Evolutionary conservation across 83 land plant species (phyloP).

Genomic region (Picea abies): DNA sequence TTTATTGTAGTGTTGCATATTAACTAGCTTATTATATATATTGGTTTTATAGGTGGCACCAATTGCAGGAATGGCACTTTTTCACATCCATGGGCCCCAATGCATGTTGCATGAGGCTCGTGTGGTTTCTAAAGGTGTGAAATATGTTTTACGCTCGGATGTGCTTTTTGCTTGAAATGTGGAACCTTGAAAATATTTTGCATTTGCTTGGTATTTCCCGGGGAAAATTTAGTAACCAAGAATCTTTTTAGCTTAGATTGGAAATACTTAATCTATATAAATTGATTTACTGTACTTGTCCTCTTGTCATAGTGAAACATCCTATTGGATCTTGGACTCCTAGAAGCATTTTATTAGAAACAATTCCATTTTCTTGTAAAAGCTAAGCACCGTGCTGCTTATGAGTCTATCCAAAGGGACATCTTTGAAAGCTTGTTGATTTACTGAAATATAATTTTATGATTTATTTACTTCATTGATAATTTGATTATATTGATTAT

Average conservation of each 20-base stretch:
- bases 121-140: slow-evolving; percentile 67
- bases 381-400: neutral
- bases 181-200: neutral
- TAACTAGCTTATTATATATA: neutral
- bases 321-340: neutral
- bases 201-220: neutral
- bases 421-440: neutral
- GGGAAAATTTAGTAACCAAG: neutral
- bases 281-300: neutral
- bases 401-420: neutral
- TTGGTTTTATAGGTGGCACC: slow-evolving; percentile 70
- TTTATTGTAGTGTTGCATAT: neutral
- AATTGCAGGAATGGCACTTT: slow-evolving; percentile 87
- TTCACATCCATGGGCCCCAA: slow-evolving; percentile 83
- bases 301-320: neutral
- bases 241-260: neutral
- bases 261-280: neutral
- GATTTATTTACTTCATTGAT: neutral
- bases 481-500: neutral
- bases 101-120: slow-evolving; percentile 94
- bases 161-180: slow-evolving; percentile 67
- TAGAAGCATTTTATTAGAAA: neutral
- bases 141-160: slow-evolving; percentile 91
- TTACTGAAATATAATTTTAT: neutral
- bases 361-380: neutral